Percentiles rank a stretch among this genome's conserved stretches.
phyloP scores from a whole-genome alignment of 2,329 filamentous ascomycete species.

The Stachybotrys elegans region DNA sequence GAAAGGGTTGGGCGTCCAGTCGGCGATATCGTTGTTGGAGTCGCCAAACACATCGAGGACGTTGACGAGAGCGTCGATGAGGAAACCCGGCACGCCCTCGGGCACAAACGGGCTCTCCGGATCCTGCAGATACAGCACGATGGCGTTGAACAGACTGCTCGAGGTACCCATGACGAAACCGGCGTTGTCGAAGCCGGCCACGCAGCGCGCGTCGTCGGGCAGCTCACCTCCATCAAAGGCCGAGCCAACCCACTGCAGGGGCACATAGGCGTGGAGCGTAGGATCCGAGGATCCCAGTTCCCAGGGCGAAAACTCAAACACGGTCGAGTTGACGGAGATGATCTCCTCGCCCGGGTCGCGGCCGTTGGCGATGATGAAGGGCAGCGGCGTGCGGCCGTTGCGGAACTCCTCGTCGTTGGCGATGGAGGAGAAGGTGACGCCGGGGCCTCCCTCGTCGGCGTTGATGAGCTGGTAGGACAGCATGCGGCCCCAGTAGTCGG shows the following conservation, averaged over 20 bases:
- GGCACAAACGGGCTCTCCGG: constrained; percentile 40
- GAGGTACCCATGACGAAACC: constrained; percentile 81
- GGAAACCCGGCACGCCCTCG: constrained; percentile 39
- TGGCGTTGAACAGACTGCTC: constrained; percentile 72
- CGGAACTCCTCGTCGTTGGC: constrained; percentile 38
- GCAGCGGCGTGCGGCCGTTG: constrained; percentile 38
- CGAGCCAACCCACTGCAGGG: constrained; percentile 55
- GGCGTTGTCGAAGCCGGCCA: constrained; percentile 69
- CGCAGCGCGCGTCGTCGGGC: constrained; percentile 38
- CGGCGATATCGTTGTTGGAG: constrained; percentile 68
- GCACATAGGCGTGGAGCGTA: constrained; percentile 54
- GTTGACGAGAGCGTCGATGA: constrained; percentile 38
- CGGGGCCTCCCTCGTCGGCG: constrained; percentile 65
- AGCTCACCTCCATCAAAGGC: constrained; percentile 47
- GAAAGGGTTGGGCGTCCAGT: constrained; percentile 59
- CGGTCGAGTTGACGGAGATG: constrained; percentile 50
- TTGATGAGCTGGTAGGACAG: constrained; percentile 84
- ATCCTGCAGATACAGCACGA: constrained; percentile 61
- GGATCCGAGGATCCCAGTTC: constrained; percentile 62
- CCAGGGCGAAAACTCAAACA: constrained; percentile 62
- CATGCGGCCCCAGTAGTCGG: constrained; percentile 85
- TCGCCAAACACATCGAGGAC: constrained; percentile 53
- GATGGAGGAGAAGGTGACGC: constrained; percentile 75
- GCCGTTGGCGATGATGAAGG: constrained; percentile 44
- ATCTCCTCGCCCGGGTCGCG: constrained; percentile 38